These are phyloP conservation scores for Dunaliella sp. DNA, from an alignment of 139 green algal genomes.

Conservation along the genomic window DNA sequence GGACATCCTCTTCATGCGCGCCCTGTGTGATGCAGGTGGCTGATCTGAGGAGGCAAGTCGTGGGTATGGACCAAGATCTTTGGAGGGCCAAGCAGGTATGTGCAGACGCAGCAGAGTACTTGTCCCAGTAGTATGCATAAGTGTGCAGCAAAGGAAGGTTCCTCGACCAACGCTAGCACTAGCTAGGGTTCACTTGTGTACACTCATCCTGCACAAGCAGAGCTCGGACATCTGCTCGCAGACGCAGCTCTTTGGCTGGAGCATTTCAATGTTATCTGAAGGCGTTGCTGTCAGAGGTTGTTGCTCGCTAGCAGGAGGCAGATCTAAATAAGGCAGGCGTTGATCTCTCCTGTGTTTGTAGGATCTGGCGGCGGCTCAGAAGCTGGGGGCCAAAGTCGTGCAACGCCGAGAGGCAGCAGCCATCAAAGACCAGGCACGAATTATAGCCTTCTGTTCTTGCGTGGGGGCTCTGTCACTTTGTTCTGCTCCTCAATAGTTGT, in stretches of 20 bases:
- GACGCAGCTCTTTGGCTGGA: neutral
- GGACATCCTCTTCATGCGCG: neutral
- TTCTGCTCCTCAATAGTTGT: no score
- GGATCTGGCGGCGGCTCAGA: slow-evolving; percentile 18
- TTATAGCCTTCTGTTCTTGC: no score
- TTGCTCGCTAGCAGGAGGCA: no score
- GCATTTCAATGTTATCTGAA: no score
- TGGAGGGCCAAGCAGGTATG: slow-evolving; percentile 15
- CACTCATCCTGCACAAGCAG: neutral
- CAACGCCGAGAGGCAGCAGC: neutral
- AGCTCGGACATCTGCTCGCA: neutral
- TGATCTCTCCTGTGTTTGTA: no score
- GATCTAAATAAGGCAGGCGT: no score
- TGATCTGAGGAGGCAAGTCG: slow-evolving; percentile 18
- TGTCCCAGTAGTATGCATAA: no score
- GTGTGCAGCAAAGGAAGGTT: no score
- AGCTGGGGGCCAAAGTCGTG: neutral
- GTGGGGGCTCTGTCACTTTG: no score
- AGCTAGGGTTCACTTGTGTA: neutral
- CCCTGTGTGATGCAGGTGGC: slow-evolving; percentile 6
- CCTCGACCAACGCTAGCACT: no score
- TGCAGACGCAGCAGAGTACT: no score
- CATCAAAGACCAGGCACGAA: neutral
- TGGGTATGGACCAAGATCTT: slow-evolving; percentile 11
- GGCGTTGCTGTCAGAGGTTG: neutral